These are phyloP conservation scores for Globisporangium nunn DNA, from an alignment of 352 stramenopile genomes.

Conservation along the genomic window DNA sequence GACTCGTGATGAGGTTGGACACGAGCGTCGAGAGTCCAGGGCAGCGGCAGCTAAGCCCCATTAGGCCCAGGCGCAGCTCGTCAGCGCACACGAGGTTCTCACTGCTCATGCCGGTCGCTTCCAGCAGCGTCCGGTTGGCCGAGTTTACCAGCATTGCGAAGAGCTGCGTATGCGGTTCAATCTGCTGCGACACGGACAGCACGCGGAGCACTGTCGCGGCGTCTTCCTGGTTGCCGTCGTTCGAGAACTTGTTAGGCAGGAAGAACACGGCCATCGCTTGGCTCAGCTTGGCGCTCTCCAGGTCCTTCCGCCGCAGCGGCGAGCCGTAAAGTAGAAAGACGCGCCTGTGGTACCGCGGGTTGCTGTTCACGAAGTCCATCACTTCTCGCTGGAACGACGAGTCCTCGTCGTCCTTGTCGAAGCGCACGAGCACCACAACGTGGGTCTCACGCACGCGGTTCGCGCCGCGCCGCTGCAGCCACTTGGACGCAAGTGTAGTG, in stretches of 20 bases:
- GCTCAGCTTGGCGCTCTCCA: constrained; percentile 51
- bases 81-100: constrained; percentile 78
- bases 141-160: constrained; percentile 84
- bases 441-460: constrained; percentile 67
- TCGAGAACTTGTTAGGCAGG: constrained; percentile 76
- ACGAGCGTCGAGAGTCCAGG: constrained; percentile 76
- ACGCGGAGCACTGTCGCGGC: constrained; percentile 76
- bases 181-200: constrained; percentile 63
- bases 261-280: constrained; percentile 80
- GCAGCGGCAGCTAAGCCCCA: constrained; percentile 81
- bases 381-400: constrained; percentile 55
- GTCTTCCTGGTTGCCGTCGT: constrained; percentile 76
- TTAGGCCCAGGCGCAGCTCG: constrained; percentile 72
- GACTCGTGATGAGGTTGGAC: constrained; percentile 79
- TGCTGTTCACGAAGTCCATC: constrained; percentile 58
- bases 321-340: constrained; percentile 79
- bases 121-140: constrained; percentile 69
- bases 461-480: constrained; percentile 38
- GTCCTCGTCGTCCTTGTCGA: constrained; percentile 42
- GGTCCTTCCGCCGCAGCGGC: constrained; percentile 40
- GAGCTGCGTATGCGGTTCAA: constrained; percentile 54
- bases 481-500: constrained; percentile 21
- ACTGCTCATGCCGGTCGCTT: constrained; percentile 59
- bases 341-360: constrained; percentile 66
- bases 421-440: constrained; percentile 75